These are phyloP conservation scores for Castanospermum australe DNA, from an alignment of 306 rosid species.

Conservation along the genomic window DNA sequence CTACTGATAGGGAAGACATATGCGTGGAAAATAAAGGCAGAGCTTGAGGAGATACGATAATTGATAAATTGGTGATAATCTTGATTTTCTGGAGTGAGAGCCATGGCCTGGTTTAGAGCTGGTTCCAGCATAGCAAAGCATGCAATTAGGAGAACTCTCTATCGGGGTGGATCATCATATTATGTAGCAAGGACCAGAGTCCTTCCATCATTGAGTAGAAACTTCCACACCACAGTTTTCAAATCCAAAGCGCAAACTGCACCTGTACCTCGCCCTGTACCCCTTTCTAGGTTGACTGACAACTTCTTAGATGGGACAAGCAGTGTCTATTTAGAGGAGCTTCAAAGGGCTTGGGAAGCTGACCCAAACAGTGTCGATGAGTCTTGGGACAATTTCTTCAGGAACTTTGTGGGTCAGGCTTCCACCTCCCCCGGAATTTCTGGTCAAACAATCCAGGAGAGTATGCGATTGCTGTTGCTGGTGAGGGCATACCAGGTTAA, in stretches of 20 bases:
- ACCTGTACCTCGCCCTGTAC: slow-evolving; percentile 67
- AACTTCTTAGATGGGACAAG: slow-evolving; percentile 90
- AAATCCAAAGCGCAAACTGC: slow-evolving; percentile 57
- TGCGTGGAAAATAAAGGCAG: neutral
- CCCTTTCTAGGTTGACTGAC: slow-evolving; percentile 77
- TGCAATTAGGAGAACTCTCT: slow-evolving; percentile 58
- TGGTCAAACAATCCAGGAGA: slow-evolving; percentile 94
- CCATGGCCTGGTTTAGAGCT: slow-evolving; percentile 88
- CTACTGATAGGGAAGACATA: slow-evolving; percentile 10
- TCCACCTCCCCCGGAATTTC: slow-evolving; percentile 82
- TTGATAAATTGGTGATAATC: neutral
- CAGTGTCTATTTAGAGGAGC: slow-evolving; percentile 88
- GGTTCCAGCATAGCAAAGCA: slow-evolving; percentile 59
- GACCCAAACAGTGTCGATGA: slow-evolving; percentile 86
- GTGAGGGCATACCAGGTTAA: slow-evolving; percentile 91
- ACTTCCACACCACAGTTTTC: slow-evolving; percentile 53
- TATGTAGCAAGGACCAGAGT: slow-evolving; percentile 41
- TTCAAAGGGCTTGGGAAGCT: slow-evolving; percentile 96
- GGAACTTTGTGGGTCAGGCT: slow-evolving; percentile 88
- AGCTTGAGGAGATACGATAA: neutral
- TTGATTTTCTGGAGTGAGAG: slow-evolving; percentile 17
- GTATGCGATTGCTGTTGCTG: slow-evolving; percentile 78
- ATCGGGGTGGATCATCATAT: slow-evolving; percentile 38
- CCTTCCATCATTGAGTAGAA: slow-evolving; percentile 48
- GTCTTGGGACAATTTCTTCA: slow-evolving; percentile 95